Base-by-base conservation (phyloP, 1,284 basidiomycete genomes). In the Cryptococcus sp. region DNA sequence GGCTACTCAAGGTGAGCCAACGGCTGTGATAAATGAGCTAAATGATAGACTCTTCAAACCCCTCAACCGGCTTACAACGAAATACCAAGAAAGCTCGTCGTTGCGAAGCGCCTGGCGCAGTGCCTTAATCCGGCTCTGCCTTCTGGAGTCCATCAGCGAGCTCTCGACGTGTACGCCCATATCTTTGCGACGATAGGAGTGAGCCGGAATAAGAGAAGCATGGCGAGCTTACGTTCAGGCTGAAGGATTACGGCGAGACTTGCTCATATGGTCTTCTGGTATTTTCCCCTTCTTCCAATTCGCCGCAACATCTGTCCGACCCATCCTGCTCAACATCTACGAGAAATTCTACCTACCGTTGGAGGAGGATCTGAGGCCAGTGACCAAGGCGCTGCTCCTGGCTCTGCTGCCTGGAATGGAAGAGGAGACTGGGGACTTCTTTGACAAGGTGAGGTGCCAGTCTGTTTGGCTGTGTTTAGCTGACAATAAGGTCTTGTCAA, bases 221-320 rank as follows among this genome's bases (percentile, higher is more conserved):
- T 14, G 22, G 3, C 26, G 24, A 24, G 52, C 46, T 28, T 11
- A 48, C 43, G 21, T 19, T 16, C 61, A 94, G 90, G 80, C 82
- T 1, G 92, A 97, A 60, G 92, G 93, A 7, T 74, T 98, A 36
- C 82, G 82, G 53, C 80, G 84, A 39, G 95, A 99, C 74, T 77
- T 99, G 4, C 79, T 87, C 1, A 78, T 97, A 16, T 99, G 95
- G 95, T 91, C 91, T 0, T 87, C 90, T 4, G 95, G 95, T 3
- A 73, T 99, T 9, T 94, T 99, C 64, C 95, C 95, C 0, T 98
- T 98, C 80, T 97, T 97, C 68, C 91, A 97, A 71, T 97, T 91
- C 72, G 92, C 95, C 5, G 86, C 93, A 14, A 98, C 92, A 5
- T 92, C 90, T 19, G 91, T 94, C 50, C 87, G 93, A 82, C 91